Evolutionary conservation across 805 yeast species (phyloP).

Genomic region (Barnettozyma sucrosica): DNA sequence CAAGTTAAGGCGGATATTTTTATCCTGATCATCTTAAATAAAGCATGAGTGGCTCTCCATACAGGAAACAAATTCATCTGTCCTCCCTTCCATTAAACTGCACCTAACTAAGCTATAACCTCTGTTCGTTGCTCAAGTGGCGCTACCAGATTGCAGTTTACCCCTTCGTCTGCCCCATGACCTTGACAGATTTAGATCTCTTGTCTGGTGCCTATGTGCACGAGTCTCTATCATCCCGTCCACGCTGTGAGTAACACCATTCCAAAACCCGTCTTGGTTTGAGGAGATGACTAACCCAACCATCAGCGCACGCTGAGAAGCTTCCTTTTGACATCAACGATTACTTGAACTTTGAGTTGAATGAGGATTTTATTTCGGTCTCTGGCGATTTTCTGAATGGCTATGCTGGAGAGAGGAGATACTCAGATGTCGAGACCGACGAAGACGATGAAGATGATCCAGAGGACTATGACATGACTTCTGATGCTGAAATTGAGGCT

Average conservation of each 20-base stretch:
- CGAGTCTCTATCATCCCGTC: not conserved
- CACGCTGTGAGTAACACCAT: not conserved
- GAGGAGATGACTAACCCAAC: not conserved
- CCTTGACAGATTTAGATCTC: not conserved
- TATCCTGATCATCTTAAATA: not conserved
- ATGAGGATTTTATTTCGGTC: slow-evolving; percentile 18
- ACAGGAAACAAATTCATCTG: not conserved
- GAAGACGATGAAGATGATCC: slow-evolving; percentile 3
- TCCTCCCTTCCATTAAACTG: not conserved
- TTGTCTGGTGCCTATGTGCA: not conserved
- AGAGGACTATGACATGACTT: not conserved
- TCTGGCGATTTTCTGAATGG: slow-evolving; percentile 19
- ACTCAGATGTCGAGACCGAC: not conserved
- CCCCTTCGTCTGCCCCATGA: not conserved
- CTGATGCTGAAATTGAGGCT: not conserved
- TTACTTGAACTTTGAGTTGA: slow-evolving; percentile 21
- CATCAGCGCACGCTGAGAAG: slow-evolving; percentile 6
- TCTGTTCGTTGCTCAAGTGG: not conserved
- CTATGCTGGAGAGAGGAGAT: slow-evolving; percentile 7
- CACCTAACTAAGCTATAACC: not conserved
- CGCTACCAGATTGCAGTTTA: not conserved
- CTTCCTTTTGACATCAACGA: slow-evolving; percentile 24
- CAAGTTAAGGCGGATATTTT: not conserved
- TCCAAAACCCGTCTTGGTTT: not conserved
- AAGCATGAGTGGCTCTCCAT: not conserved